Base-by-base conservation (phyloP, 2,329 filamentous ascomycete genomes). In the Fusarium armeniacum region DNA sequence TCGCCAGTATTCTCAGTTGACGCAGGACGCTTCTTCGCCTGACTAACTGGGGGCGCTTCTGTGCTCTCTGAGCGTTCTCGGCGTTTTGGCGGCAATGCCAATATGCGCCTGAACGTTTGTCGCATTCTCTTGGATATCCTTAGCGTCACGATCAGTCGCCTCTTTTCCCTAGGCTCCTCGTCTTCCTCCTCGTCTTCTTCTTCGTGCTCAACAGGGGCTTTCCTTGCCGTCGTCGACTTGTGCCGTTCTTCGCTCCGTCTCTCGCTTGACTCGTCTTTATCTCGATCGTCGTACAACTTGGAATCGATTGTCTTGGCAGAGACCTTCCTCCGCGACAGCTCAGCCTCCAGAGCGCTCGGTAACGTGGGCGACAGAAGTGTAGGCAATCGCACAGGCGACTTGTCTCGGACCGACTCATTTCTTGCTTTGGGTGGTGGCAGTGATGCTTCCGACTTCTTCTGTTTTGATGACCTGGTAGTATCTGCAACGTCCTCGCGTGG, bases 331-430 rank as follows among this genome's bases (percentile, higher is more conserved):
- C 67, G 75, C 20, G 62, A 75, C 35, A 80, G 59, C 58, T 79
- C 78, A 5, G 76, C 83, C 64, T 88, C 85, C 0, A 89, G 77
- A 20, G 83, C 75, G 0, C 84, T 79, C 2, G 87, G 87, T 9
- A 89, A 75, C 0, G 86, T 89, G 1, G 87, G 87, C 1, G 87
- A 89, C 13, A 89, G 78, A 9, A 89, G 78, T 0, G 82, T 78
- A 1, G 86, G 87, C 28, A 88, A 75, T 47, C 78, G 78, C 11
- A 76, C 35, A 0, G 80, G 75, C 2, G 78, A 74, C 51, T 75
- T 82, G 22, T 80, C 76, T 65, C 80, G 84, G 70, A 81, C 85
- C 22, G 71, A 11, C 4, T 70, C 67, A 46, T 63, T 70, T 62
- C 55, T 85, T 73, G 73, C 15, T 9, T 72, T 71, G 1, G 75